These are phyloP conservation scores for Hygrocybe coccinea DNA, from an alignment of 768 basidiomycete species.

Conservation along the genomic window DNA sequence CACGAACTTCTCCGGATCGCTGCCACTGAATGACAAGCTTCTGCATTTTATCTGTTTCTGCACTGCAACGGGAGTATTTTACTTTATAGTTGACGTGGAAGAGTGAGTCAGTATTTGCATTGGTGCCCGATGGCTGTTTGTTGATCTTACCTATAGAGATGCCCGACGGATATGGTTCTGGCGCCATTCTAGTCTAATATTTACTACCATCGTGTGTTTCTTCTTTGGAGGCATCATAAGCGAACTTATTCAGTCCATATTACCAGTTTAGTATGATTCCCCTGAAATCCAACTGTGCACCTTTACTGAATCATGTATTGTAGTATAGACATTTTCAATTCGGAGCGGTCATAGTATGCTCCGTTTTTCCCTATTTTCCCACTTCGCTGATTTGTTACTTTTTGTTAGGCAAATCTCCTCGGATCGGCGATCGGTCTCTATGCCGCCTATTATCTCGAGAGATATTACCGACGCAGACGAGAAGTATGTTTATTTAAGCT, in stretches of 20 bases:
- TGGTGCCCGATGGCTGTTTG: not conserved
- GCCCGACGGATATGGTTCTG: slow-evolving; percentile 83
- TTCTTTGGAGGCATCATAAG: slow-evolving; percentile 77
- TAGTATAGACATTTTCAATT: slow-evolving; percentile 70
- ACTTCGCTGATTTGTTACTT: slow-evolving; percentile 3
- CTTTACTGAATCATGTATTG: not conserved
- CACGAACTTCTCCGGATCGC: slow-evolving; percentile 57
- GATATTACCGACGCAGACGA: slow-evolving; percentile 70
- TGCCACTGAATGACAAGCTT: slow-evolving; percentile 76
- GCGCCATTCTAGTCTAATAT: slow-evolving; percentile 65
- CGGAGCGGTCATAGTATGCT: slow-evolving; percentile 62
- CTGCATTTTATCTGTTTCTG: slow-evolving; percentile 75
- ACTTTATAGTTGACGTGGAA: slow-evolving; percentile 83
- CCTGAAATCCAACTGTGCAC: not conserved
- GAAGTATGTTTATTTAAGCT: slow-evolving; percentile 47
- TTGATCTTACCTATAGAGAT: slow-evolving; percentile 42
- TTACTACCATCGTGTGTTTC: slow-evolving; percentile 67
- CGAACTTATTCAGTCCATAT: slow-evolving; percentile 73
- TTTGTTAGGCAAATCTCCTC: slow-evolving; percentile 66
- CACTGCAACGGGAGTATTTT: slow-evolving; percentile 74
- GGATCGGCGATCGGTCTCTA: slow-evolving; percentile 70
- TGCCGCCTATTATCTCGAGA: slow-evolving; percentile 62
- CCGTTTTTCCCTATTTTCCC: slow-evolving; percentile 7
- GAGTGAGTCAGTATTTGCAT: slow-evolving; percentile 45
- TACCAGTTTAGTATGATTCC: slow-evolving; percentile 52